phyloP scores from a whole-genome alignment of 805 yeast species.

The Helenozyma baotianmanensis region DNA sequence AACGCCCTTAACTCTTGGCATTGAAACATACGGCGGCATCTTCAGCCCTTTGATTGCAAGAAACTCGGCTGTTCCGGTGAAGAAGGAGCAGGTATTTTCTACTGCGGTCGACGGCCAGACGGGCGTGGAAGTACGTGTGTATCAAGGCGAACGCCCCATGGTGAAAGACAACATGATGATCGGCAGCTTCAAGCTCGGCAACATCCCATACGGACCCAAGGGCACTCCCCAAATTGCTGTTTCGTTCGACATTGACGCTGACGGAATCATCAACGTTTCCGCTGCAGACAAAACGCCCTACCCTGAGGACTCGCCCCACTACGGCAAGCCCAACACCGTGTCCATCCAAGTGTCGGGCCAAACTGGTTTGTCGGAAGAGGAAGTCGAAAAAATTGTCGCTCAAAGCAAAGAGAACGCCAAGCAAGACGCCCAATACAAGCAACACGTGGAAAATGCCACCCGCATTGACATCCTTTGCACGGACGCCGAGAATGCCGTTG shows the following conservation, averaged over 20 bases:
- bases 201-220: slow-evolving; percentile 72
- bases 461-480: slow-evolving; percentile 73
- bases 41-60: slow-evolving; percentile 76
- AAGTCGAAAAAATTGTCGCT: slow-evolving; percentile 55
- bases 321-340: slow-evolving; percentile 47
- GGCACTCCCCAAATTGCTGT: slow-evolving; percentile 79
- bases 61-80: slow-evolving; percentile 73
- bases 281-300: slow-evolving; percentile 51
- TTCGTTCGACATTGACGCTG: slow-evolving; percentile 75
- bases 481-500: slow-evolving; percentile 84
- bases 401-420: slow-evolving; percentile 64
- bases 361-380: slow-evolving; percentile 63
- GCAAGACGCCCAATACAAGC: slow-evolving; percentile 54
- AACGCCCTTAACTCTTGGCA: slow-evolving; percentile 44
- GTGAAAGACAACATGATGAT: slow-evolving; percentile 74
- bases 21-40: slow-evolving; percentile 81
- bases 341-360: slow-evolving; percentile 46
- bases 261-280: slow-evolving; percentile 61
- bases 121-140: slow-evolving; percentile 74
- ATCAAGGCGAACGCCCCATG: slow-evolving; percentile 76
- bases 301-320: slow-evolving; percentile 30
- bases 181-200: slow-evolving; percentile 67
- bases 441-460: slow-evolving; percentile 67
- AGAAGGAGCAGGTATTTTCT: slow-evolving; percentile 68
- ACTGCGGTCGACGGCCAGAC: slow-evolving; percentile 85